These are phyloP conservation scores for Lumnitzera racemosa DNA, from an alignment of 345 rosid species.

Conservation along the genomic window DNA sequence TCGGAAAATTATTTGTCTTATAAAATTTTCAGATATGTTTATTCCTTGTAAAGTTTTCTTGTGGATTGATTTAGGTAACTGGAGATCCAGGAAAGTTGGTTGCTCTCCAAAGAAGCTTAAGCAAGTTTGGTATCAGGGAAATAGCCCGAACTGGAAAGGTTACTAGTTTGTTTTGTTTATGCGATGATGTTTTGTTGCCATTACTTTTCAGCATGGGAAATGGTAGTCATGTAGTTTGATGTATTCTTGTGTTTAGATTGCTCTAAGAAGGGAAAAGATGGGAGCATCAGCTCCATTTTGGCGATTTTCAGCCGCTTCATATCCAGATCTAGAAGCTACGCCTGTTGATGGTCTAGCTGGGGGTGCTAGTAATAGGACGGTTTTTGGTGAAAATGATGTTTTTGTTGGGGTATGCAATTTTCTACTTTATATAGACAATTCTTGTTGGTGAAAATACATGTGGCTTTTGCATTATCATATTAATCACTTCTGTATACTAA, in stretches of 20 bases:
- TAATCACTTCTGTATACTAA: not conserved
- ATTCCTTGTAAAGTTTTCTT: not conserved
- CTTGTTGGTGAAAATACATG: not conserved
- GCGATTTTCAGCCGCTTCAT: slow-evolving; percentile 95
- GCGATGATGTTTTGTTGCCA: slow-evolving; percentile 5
- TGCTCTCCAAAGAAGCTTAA: slow-evolving; percentile 79
- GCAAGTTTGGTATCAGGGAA: slow-evolving; percentile 88
- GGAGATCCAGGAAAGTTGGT: slow-evolving; percentile 98
- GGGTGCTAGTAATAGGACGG: slow-evolving; percentile 31
- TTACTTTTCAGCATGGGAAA: not conserved
- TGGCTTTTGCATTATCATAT: not conserved
- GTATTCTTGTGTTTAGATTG: slow-evolving; percentile 41
- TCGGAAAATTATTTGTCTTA: too few relatives aligned
- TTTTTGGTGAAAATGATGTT: slow-evolving; percentile 29
- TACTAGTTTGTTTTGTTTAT: slow-evolving; percentile 8
- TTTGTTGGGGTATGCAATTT: slow-evolving; percentile 49
- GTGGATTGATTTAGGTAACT: slow-evolving; percentile 47
- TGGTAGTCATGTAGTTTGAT: slow-evolving; percentile 1
- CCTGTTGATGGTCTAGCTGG: slow-evolving; percentile 29
- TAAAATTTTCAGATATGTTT: too few relatives aligned
- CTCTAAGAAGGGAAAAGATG: slow-evolving; percentile 84
- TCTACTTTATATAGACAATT: slow-evolving; percentile 1
- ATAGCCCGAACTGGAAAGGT: slow-evolving; percentile 86
- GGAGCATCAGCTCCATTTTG: slow-evolving; percentile 95
- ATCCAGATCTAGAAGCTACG: slow-evolving; percentile 71